Evolutionary conservation across 768 basidiomycete species (phyloP), one percentile per base, ranked within the genome.

Genomic region (Russula vinacea): DNA sequence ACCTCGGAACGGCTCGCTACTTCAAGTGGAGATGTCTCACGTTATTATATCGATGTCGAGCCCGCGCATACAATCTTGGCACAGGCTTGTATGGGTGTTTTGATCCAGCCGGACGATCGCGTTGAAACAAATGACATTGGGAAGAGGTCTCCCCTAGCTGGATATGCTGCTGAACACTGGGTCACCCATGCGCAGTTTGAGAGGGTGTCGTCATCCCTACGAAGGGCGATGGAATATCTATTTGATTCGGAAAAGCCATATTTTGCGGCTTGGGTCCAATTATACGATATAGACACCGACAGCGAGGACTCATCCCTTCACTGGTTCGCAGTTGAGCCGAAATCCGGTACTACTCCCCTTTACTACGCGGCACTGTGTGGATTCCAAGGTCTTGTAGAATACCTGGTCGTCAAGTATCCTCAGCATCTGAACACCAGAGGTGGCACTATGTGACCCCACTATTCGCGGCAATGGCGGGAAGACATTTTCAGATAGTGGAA

Each of bases 111-210:
- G 6, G 42, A n/a, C 13, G 26, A 57, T 11, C 2, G 11, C 9
- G 8, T 57, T 40, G 32, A 19, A 5, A 11, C 2, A 10, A 16
- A 57, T 5, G 11, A 7, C 6, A 29, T 33, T 3, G 19, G 11
- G 42, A 19, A 19, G 3, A 44, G 22, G 17, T 42, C 56, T 45
- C 56, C 45, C 26, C 19, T 29, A 5, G 29, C 42, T 8, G 29
- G 45, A n/a, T 57, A 57, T 22, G 42, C 42, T n/a, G 56, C 42
- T 8, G 2, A 19, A 22, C 29, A 57, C 42, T 57, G 56, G 56
- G 10, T 33, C 0, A 40, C 44, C 3, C 56, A 33, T 33, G 29
- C 14, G 3, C 26, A 17, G 26, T 32, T 22, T 10, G 35, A 35
- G 35, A 29, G 32, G n/a, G 11, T n/a, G 29, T 32, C 42, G 5